A percentile compares a stretch with the other conserved stretches of the same genome.
Evolutionary conservation across 1,284 basidiomycete genomes (phyloP).

Genomic region (Termitomyces sp.): DNA sequence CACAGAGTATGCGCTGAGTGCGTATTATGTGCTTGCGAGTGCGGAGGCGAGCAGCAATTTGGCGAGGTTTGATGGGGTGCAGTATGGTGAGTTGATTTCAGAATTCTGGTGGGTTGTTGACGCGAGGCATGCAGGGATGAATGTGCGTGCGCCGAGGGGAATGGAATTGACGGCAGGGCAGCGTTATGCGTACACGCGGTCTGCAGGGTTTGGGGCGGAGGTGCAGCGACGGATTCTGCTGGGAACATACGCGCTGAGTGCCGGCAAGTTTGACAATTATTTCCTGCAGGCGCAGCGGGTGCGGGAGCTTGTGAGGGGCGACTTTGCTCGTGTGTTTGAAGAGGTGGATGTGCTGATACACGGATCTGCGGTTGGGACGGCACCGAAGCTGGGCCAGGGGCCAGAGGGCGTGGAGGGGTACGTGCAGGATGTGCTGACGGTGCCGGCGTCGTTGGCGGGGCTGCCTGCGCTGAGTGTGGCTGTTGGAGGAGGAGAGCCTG

Average conservation of each 20-base stretch:
- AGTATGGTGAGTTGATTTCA: constrained; percentile 44
- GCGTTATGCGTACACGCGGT: constrained; percentile 57
- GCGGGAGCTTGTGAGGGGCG: constrained; percentile 63
- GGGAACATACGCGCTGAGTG: constrained; percentile 88
- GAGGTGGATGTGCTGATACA: constrained; percentile 83
- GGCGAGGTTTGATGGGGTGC: constrained; percentile 85
- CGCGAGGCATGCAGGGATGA: constrained; percentile 35
- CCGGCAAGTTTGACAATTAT: constrained; percentile 95
- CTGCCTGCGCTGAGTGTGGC: constrained; percentile 83
- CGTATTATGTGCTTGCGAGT: constrained; percentile 93
- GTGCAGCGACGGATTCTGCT: constrained; percentile 87
- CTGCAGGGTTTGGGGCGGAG: constrained; percentile 76
- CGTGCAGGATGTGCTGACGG: constrained; percentile 89
- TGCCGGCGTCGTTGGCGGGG: constrained; percentile 88
- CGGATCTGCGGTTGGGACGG: constrained; percentile 78
- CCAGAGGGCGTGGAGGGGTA: constrained; percentile 50
- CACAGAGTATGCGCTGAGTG: constrained; percentile 77
- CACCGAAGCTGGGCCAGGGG: constrained; percentile 48
- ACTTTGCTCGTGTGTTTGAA: constrained; percentile 73
- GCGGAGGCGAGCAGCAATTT: constrained; percentile 95
- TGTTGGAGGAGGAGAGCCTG: constrained; percentile 12
- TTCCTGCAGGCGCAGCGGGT: constrained; percentile 89
- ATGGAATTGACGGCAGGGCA: constrained; percentile 31
- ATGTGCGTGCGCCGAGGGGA: constrained; percentile 38
- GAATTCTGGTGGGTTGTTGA: neutral